A percentile compares a stretch with the other conserved stretches of the same genome.
These are phyloP conservation scores for Tuber microsphaerosporum DNA, from an alignment of 495 filamentous ascomycete genomes.

Conservation along the genomic window DNA sequence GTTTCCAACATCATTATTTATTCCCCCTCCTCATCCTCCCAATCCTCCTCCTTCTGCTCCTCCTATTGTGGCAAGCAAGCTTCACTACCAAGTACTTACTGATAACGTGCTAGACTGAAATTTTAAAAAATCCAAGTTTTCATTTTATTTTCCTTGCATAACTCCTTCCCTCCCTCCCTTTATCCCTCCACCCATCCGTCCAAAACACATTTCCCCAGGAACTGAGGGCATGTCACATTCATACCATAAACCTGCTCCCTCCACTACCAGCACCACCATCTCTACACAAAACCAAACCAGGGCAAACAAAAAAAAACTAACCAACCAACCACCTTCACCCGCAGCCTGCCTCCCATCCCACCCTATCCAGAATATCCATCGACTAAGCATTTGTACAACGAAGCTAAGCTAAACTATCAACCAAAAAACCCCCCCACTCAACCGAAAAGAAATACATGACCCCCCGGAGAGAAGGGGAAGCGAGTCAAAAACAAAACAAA, in stretches of 20 bases:
- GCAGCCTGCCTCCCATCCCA: not conserved
- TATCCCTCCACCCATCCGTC: not conserved
- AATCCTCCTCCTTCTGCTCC: not conserved
- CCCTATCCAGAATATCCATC: not conserved
- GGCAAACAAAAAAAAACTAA: not conserved
- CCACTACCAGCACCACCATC: not conserved
- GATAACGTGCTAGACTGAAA: not conserved
- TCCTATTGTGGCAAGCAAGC: not conserved
- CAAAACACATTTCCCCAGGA: not conserved
- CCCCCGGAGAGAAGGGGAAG: not conserved
- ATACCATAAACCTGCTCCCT: not conserved
- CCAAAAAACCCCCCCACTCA: not conserved
- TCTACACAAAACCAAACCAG: not conserved
- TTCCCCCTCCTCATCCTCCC: not conserved
- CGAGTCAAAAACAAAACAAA: not conserved
- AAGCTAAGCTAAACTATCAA: not conserved
- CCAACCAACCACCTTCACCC: not conserved
- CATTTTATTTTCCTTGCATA: not conserved
- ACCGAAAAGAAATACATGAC: not conserved
- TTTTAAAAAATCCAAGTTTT: not conserved
- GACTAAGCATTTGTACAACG: not conserved
- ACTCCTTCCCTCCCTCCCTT: not conserved
- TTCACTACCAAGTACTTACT: not conserved
- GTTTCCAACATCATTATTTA: not conserved
- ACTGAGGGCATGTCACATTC: conserved; percentile 1